Evolutionary conservation across 495 filamentous ascomycete genomes (phyloP).

Genomic region (Penicillium robsamsonii): DNA sequence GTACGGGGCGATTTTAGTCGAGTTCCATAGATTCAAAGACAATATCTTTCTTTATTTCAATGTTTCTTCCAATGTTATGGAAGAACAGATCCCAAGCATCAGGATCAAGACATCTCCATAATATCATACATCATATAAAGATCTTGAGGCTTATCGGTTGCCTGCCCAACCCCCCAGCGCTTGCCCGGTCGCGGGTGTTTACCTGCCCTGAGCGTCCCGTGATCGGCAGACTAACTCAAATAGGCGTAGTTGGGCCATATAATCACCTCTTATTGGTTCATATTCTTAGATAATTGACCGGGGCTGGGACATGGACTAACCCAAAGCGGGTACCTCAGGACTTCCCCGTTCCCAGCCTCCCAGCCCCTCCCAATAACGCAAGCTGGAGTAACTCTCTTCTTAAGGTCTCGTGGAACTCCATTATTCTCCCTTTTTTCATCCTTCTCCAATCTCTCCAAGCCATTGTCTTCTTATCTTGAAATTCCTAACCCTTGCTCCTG

Average conservation of each 20-base stretch:
- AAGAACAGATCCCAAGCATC: not conserved
- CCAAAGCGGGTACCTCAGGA: constrained; percentile 23
- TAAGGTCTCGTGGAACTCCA: constrained; percentile 24
- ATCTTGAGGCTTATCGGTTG: constrained; percentile 24
- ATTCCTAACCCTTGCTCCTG: not conserved
- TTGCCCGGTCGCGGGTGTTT: constrained; percentile 36
- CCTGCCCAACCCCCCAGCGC: constrained; percentile 23
- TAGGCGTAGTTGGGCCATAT: constrained; percentile 22
- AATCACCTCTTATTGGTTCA: constrained; percentile 16
- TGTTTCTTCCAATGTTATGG: not conserved
- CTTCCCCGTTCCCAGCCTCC: constrained; percentile 43
- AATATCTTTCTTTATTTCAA: not conserved
- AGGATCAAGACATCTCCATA: not conserved
- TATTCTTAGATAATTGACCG: constrained; percentile 23
- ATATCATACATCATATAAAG: not conserved
- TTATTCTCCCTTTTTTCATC: constrained; percentile 16
- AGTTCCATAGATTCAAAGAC: not conserved
- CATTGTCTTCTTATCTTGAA: not conserved
- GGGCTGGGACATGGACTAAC: constrained; percentile 31
- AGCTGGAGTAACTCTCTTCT: constrained; percentile 18
- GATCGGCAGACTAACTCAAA: constrained; percentile 32
- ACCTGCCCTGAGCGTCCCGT: constrained; percentile 32
- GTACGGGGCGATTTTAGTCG: not conserved
- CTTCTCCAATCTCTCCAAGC: not conserved
- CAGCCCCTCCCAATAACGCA: constrained; percentile 31